Percentiles rank a stretch among this genome's conserved stretches.
phyloP scores from a whole-genome alignment of 106 monocot genomes.

The Acanthochlamys bracteata region DNA sequence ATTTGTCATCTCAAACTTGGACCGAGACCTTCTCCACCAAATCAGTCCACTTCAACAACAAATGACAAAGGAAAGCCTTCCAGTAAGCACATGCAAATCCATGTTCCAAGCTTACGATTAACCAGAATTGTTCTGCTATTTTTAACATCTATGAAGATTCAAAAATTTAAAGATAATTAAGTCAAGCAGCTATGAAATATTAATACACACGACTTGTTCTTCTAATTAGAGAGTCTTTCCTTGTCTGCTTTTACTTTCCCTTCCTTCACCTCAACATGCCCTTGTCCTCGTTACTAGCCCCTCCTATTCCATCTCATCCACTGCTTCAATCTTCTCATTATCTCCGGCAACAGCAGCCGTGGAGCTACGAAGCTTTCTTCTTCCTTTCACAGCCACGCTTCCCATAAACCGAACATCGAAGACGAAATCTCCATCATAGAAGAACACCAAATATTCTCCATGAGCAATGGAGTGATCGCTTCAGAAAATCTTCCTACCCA shows the following conservation, averaged over 20 bases:
- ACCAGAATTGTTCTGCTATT: no score
- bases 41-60: not conserved
- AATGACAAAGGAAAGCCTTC: not conserved
- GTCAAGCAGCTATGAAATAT: not conserved
- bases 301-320: not conserved
- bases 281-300: not conserved
- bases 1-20: not conserved
- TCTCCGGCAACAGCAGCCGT: not conserved
- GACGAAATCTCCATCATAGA: not conserved
- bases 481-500: conserved; percentile 3
- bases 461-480: not conserved
- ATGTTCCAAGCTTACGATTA: no score
- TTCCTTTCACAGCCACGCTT: conserved; percentile 5
- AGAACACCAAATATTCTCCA: conserved; percentile 1
- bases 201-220: not conserved
- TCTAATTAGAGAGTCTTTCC: not conserved
- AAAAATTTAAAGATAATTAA: no score
- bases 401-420: conserved; percentile 7
- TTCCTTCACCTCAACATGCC: no score
- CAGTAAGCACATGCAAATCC: not conserved
- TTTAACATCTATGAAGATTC: no score
- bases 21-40: not conserved
- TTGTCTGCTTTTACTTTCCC: not conserved
- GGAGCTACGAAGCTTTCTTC: not conserved
- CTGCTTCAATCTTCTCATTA: not conserved